Base-by-base conservation (phyloP, 2,329 filamentous ascomycete species). In the Pleurostoma richardsiae region DNA sequence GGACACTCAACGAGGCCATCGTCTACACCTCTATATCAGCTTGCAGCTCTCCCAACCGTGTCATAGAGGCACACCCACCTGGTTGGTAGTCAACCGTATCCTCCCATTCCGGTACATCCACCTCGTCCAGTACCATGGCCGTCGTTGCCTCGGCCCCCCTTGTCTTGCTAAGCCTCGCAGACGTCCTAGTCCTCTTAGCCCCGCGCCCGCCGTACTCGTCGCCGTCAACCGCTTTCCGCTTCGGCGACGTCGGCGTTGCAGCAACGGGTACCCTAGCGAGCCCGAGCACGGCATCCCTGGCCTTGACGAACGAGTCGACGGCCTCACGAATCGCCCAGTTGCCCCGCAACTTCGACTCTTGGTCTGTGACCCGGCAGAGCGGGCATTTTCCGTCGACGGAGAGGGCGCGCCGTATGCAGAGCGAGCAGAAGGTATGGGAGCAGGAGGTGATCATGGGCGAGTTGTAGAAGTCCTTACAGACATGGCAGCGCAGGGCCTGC, bases 381-480 rank as follows among this genome's bases (percentile, higher is more conserved):
- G 94, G 94, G 58, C 94, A 99, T 66, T 87, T 90, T 6, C 90
- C 88, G 54, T 96, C 90, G 30, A 80, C 78, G 3, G 85, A 85
- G 1, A 99, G 76, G 50, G 88, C 90, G 52, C 91, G 79, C 30
- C 94, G 86, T 63, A 99, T 97, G 65, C 94, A 99, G 45, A 95
- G 72, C 5, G 92, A 96, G 74, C 94, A 99, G 62, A 99, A 99
- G 0, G 94, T 97, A 64, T 99, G 94, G 45, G 83, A 87, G 70
- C 94, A 99, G 1, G 88, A 88, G 1, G 94, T 99, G 52, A 96
- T 85, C 80, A 99, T 94, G 0, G 94, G 94, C 43, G 90, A 95
- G 51, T 83, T 83, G 71, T 88, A 97, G 68, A 97, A 95, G 66
- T 99, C 95, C 64, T 97, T 97, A 80, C 94, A 99, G 50, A 99